Conservation (phyloP, 176 grass and related monocot genomes). For the Ensete ventricosum region DNA sequence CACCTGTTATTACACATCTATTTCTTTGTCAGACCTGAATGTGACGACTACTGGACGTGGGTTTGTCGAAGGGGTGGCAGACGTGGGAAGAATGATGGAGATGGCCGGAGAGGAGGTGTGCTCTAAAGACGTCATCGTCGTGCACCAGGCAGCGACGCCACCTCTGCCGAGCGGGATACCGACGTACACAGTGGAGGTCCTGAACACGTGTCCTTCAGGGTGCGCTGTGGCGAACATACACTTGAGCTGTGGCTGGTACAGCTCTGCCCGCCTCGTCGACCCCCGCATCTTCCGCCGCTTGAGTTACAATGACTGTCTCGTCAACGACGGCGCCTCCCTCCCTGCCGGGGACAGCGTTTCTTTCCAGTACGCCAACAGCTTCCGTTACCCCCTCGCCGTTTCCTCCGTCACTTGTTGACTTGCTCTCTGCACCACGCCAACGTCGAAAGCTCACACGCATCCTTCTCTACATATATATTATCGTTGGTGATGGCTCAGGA, state of each 20-base stretch:
- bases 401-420: conserved; percentile 25
- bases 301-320: conserved; percentile 28
- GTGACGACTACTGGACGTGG: too few relatives aligned
- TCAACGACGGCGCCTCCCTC: conserved; percentile 25
- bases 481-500: background rate
- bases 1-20: too few relatives aligned
- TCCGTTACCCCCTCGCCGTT: conserved; percentile 17
- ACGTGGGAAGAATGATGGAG: background rate
- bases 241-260: conserved; percentile 33
- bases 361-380: conserved; percentile 38
- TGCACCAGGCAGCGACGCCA: conserved; percentile 28
- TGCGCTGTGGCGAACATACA: conserved; percentile 31
- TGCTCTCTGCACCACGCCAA: background rate
- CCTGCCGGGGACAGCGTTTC: conserved; percentile 24
- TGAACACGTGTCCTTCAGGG: conserved; percentile 26
- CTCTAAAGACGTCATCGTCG: conserved; percentile 26
- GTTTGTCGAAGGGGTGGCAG: too few relatives aligned
- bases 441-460: background rate
- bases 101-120: conserved; percentile 21
- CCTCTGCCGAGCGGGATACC: conserved; percentile 34
- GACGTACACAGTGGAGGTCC: conserved; percentile 32
- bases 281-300: conserved; percentile 32
- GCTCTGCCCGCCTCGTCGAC: conserved; percentile 31
- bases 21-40: too few relatives aligned
- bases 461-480: background rate